Base-by-base conservation (phyloP, 1,284 basidiomycete species). In the Fomitopsis palustris region DNA sequence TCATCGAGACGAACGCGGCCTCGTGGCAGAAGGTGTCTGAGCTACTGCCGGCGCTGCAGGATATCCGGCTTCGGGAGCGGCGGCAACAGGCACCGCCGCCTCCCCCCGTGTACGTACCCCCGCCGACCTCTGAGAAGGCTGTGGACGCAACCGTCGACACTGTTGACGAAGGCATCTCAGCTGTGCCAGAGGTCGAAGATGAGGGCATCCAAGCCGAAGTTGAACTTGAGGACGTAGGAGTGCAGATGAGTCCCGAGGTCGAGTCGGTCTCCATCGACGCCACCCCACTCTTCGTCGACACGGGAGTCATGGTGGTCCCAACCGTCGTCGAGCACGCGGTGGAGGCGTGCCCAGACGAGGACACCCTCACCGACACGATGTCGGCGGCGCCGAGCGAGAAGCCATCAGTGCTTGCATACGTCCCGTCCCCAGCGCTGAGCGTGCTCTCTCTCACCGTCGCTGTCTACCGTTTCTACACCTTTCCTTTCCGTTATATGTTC, bases 1-100 rank as follows among this genome's bases (percentile, higher is more conserved):
- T 80, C 64, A 76, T 85, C 55, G 88, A 90, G 67, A 76, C 78
- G 29, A 83, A 90, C 64, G 82, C 85, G 10, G 78, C 78, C 57
- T 80, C 76, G 27, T 92, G 89, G 89, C 85, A 88, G 71, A 80
- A 76, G 55, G 85, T 85, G 23, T 77, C 77, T 1, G 87, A 90
- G 49, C 81, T 80, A 64, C 77, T 92, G 47, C 88, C 89, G 21
- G 82, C 85, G 65, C 72, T 92, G 23, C 89, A 91, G 68, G 74
- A 76, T 57, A 73, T 91, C 61, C 84, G 89, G 25, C 71, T 82
- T 52, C 74, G 78, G 54, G 89, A 92, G 66, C 78, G 84, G 56
- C 75, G 77, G 17, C 53, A 57, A 16, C 59, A 67, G 56, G 75
- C 75, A 10, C 67, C 70, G n/a, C 71, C 71, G 10, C 63, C 49